Percentiles rank a stretch among this genome's conserved stretches.
phyloP scores from a whole-genome alignment of 345 rosid species.

The Laguncularia racemosa region DNA sequence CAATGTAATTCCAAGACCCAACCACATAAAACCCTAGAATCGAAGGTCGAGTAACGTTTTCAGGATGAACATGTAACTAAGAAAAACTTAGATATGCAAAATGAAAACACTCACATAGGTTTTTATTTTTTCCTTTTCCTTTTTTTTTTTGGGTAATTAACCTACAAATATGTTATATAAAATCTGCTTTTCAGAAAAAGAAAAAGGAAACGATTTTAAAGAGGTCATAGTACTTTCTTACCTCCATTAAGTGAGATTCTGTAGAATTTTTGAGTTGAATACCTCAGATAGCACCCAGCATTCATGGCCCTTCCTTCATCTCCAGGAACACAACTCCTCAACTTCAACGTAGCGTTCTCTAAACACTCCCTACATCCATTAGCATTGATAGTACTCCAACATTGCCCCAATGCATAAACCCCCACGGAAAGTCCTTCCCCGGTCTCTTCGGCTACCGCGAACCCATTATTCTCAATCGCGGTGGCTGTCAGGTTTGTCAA shows the following conservation, averaged over 20 bases:
- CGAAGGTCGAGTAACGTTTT: no score
- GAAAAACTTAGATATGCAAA: no score
- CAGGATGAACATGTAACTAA: no score
- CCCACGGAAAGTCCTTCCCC: slow-evolving; percentile 8
- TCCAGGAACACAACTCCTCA: slow-evolving; percentile 12
- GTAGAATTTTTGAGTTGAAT: slow-evolving; percentile 12
- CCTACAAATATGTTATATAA: no score
- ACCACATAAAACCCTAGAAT: no score
- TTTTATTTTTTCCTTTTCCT: no score
- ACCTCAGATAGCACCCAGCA: slow-evolving; percentile 28
- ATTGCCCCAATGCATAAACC: slow-evolving; percentile 24
- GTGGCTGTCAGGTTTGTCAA: no score
- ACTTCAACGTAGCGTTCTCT: slow-evolving; percentile 10
- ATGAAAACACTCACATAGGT: no score
- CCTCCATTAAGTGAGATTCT: slow-evolving; percentile 4
- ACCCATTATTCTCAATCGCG: slow-evolving; percentile 4
- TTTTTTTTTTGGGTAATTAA: no score
- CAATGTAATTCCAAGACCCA: no score
- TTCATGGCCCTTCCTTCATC: slow-evolving; percentile 22
- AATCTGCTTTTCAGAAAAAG: no score
- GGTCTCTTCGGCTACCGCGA: slow-evolving; percentile 3
- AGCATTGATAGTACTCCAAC: slow-evolving; percentile 21
- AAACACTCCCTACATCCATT: slow-evolving; percentile 18
- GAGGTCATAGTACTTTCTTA: slow-evolving; percentile 1
- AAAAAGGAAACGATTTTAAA: not conserved